A percentile compares a stretch with the other conserved stretches of the same genome.
Conservation (phyloP, 768 basidiomycete genomes). For the Collybiopsis luxurians region DNA sequence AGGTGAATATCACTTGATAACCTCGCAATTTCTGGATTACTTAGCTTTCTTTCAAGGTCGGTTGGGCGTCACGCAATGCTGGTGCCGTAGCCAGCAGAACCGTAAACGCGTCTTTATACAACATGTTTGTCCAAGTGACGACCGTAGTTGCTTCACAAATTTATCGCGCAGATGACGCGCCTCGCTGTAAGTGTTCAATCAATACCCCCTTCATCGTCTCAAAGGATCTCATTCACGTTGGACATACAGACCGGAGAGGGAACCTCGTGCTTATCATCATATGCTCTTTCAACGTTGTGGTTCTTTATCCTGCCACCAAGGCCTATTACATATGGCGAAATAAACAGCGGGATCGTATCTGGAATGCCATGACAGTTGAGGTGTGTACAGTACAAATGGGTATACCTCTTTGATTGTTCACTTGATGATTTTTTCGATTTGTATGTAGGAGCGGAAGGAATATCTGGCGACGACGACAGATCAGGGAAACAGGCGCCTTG, state of each 20-base stretch:
- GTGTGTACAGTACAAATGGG: too few relatives aligned
- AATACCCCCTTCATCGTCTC: too few relatives aligned
- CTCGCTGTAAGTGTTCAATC: conserved; percentile 47
- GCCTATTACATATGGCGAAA: conserved; percentile 61
- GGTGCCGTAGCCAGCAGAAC: conserved; percentile 59
- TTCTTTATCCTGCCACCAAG: conserved; percentile 54
- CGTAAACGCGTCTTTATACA: conserved; percentile 58
- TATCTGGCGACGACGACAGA: conserved; percentile 61
- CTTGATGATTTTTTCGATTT: neutral
- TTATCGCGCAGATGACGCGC: conserved; percentile 56
- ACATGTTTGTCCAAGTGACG: conserved; percentile 51
- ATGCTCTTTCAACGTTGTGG: conserved; percentile 43
- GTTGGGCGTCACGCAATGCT: conserved; percentile 59
- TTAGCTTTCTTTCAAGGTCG: too few relatives aligned
- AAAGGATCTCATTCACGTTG: too few relatives aligned
- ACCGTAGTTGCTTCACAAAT: conserved; percentile 50
- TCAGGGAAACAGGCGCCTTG: conserved; percentile 57
- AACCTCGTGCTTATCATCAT: conserved; percentile 56
- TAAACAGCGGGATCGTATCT: conserved; percentile 46
- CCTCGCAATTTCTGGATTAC: too few relatives aligned
- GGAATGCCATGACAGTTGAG: conserved; percentile 55
- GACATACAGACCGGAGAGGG: conserved; percentile 47
- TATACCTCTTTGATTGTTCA: too few relatives aligned
- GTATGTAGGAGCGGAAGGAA: conserved; percentile 43
- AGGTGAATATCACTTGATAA: too few relatives aligned